Evolutionary conservation across 2,329 filamentous ascomycete genomes (phyloP).

Genomic region (Beauveria medogensis): DNA sequence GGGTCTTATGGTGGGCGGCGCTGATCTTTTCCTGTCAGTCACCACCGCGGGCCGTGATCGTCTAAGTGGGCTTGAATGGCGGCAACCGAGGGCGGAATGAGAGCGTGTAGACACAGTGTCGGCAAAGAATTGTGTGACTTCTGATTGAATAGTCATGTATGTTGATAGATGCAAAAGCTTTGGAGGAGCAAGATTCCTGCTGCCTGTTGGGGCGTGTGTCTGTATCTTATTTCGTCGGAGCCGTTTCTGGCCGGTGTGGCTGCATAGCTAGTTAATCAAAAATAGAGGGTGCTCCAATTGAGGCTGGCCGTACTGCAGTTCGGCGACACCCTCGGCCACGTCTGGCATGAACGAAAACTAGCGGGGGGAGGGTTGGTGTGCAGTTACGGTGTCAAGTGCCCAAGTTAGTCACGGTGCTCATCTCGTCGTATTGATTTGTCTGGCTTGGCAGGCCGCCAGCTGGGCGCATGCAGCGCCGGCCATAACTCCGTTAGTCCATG

Average conservation of each 20-base stretch:
- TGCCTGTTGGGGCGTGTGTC: not conserved
- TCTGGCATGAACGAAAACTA: not conserved
- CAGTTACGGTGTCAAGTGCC: not conserved
- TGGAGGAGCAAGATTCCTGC: not conserved
- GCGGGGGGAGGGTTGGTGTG: not conserved
- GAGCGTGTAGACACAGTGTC: not conserved
- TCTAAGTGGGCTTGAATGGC: conserved; percentile 2
- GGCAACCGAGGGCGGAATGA: not conserved
- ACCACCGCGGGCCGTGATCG: not conserved
- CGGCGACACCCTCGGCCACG: not conserved
- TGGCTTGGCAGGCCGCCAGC: not conserved
- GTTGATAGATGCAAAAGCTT: not conserved
- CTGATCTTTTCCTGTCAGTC: not conserved
- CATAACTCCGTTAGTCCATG: not conserved
- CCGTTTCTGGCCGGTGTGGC: conserved; percentile 7
- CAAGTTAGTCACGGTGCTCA: not conserved
- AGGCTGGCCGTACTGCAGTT: not conserved
- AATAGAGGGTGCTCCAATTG: not conserved
- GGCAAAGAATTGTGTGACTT: not conserved
- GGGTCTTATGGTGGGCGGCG: conserved; percentile 2
- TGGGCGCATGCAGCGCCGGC: not conserved
- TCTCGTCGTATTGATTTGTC: not conserved
- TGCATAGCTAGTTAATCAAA: conserved; percentile 1
- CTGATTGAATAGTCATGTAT: not conserved
- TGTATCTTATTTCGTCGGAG: not conserved